phyloP scores from a whole-genome alignment of 352 stramenopile genomes.

The Pythium phragmitis region DNA sequence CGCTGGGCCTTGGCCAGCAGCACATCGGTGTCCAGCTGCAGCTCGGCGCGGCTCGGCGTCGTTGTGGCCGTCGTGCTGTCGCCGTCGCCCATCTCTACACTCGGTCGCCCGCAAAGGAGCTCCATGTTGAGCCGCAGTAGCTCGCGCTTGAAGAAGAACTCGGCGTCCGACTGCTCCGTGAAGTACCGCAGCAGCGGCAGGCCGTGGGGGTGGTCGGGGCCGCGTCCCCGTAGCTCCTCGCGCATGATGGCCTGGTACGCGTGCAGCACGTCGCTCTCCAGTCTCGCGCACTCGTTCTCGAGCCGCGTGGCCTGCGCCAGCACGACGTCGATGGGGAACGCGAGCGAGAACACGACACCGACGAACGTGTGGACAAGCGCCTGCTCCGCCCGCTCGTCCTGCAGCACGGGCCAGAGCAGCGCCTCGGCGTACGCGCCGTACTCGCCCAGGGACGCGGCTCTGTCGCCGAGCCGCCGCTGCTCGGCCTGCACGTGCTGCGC shows the following conservation, averaged over 20 bases:
- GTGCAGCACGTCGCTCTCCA: slow-evolving; percentile 39
- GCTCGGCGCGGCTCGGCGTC: background rate
- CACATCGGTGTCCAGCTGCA: slow-evolving; percentile 24
- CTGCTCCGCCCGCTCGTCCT: slow-evolving; percentile 46
- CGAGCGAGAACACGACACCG: slow-evolving; percentile 54
- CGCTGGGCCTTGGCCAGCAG: slow-evolving; percentile 38
- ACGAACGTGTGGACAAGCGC: slow-evolving; percentile 56
- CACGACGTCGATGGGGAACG: slow-evolving; percentile 37
- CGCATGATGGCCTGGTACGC: slow-evolving; percentile 34
- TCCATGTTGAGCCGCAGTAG: slow-evolving; percentile 41
- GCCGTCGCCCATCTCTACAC: background rate
- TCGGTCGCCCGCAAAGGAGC: slow-evolving; percentile 8
- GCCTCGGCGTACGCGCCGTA: slow-evolving; percentile 49
- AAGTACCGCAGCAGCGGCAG: slow-evolving; percentile 42
- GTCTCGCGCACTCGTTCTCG: slow-evolving; percentile 35
- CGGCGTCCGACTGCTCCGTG: slow-evolving; percentile 36
- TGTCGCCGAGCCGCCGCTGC: background rate
- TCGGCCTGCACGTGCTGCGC: slow-evolving; percentile 18
- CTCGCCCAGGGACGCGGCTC: slow-evolving; percentile 32
- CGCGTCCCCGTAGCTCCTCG: slow-evolving; percentile 19
- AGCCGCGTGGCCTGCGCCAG: slow-evolving; percentile 36
- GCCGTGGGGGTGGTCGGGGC: slow-evolving; percentile 9
- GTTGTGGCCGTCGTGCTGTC: slow-evolving; percentile 1
- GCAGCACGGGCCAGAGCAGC: slow-evolving; percentile 45
- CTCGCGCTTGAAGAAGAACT: slow-evolving; percentile 52